These are phyloP conservation scores for Tulasnella sp. DNA, from an alignment of 768 basidiomycete species.

Conservation along the genomic window DNA sequence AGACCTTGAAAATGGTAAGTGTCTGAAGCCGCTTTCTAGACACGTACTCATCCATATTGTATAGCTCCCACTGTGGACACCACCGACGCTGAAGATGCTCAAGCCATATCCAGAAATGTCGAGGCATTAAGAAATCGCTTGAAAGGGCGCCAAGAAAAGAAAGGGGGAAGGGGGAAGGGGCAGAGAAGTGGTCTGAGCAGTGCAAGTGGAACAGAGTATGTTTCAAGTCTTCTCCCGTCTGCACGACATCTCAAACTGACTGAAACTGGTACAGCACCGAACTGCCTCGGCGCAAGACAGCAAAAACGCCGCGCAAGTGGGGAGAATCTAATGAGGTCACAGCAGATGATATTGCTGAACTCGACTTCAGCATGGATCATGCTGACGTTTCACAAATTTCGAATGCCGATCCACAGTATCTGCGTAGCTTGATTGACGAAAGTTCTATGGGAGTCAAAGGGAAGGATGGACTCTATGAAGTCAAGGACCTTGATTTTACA, in stretches of 20 bases:
- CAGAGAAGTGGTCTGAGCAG: slow-evolving; percentile 48
- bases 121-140: slow-evolving; percentile 77
- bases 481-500: slow-evolving; percentile 74
- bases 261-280: slow-evolving; percentile 38
- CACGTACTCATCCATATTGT: slow-evolving; percentile 2
- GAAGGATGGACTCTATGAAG: slow-evolving; percentile 54
- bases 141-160: slow-evolving; percentile 49
- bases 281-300: slow-evolving; percentile 39
- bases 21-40: not conserved
- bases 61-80: slow-evolving; percentile 38
- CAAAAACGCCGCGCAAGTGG: slow-evolving; percentile 83
- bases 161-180: slow-evolving; percentile 33
- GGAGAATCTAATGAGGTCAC: slow-evolving; percentile 65
- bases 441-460: slow-evolving; percentile 41
- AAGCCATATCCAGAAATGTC: slow-evolving; percentile 85
- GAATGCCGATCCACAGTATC: slow-evolving; percentile 19
- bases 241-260: not conserved
- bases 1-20: slow-evolving; percentile 26
- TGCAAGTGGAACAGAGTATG: slow-evolving; percentile 56
- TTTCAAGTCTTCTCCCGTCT: slow-evolving; percentile 11
- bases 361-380: slow-evolving; percentile 72
- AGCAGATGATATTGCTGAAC: slow-evolving; percentile 80
- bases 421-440: slow-evolving; percentile 24
- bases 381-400: no score
- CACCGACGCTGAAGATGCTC: slow-evolving; percentile 55